phyloP scores from a whole-genome alignment of 1,284 basidiomycete genomes.

The Microstroma glucosiphilum region DNA sequence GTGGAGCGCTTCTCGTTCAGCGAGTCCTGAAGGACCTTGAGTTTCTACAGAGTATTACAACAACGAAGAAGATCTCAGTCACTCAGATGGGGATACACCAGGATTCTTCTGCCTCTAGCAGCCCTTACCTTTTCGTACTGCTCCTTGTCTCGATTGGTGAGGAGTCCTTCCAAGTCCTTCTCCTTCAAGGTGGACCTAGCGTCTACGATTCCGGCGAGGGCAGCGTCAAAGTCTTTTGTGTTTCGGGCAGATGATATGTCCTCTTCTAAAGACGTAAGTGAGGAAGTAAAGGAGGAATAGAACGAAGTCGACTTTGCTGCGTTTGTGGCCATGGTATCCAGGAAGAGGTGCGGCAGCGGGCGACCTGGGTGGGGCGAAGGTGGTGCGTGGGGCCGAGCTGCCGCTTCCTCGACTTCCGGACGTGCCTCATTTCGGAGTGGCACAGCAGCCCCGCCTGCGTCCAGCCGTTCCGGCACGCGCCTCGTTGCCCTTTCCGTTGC shows the following conservation, averaged over 20 bases:
- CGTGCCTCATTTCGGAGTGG: no score
- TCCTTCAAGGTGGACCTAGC: neutral
- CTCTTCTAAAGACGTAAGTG: neutral
- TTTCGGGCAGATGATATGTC: neutral
- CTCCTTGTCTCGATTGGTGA: constrained; percentile 1
- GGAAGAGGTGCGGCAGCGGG: constrained; percentile 1
- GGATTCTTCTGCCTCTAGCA: neutral
- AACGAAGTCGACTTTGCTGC: neutral
- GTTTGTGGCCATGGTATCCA: neutral
- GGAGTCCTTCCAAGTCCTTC: neutral
- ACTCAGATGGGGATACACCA: neutral
- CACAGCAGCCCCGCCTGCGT: no score
- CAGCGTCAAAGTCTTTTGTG: neutral
- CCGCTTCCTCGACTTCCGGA: no score
- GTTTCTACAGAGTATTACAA: neutral
- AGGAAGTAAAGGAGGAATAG: constrained; percentile 1
- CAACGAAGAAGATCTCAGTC: neutral
- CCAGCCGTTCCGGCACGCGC: no score
- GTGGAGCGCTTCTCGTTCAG: neutral
- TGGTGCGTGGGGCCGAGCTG: no score
- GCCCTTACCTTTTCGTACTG: constrained; percentile 2
- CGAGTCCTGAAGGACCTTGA: neutral
- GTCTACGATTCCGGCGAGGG: neutral
- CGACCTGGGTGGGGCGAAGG: neutral
- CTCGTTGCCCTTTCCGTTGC: no score